Evolutionary conservation across 768 basidiomycete genomes (phyloP).

Genomic region (Boletus subcaerulescens): DNA sequence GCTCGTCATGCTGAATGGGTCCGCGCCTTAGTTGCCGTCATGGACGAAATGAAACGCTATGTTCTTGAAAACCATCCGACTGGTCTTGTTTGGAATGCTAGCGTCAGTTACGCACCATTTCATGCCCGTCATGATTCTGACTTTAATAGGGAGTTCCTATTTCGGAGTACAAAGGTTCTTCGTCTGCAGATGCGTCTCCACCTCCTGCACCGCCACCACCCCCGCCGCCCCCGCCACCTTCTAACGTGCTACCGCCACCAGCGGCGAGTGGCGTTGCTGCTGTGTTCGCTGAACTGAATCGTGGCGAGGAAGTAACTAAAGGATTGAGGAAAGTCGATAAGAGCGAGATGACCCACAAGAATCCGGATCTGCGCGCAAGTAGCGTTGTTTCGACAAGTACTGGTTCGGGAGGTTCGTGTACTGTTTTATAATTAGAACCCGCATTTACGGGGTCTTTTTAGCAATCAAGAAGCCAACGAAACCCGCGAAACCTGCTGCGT

Average conservation of each 20-base stretch:
- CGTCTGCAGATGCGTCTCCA: constrained; percentile 26
- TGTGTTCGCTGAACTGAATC: constrained; percentile 89
- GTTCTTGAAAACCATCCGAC: constrained; percentile 82
- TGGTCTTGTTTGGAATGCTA: constrained; percentile 86
- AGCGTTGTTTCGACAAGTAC: constrained; percentile 48
- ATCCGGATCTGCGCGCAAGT: constrained; percentile 72
- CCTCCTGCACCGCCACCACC: constrained; percentile 33
- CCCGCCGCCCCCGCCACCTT: constrained; percentile 52
- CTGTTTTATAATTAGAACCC: constrained; percentile 1
- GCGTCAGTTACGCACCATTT: constrained; percentile 41
- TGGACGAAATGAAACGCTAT: constrained; percentile 82
- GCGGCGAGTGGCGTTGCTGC: constrained; percentile 60
- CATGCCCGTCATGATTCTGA: background rate
- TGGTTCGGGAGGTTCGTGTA: constrained; percentile 29
- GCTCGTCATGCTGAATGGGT: constrained; percentile 89
- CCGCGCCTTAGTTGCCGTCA: constrained; percentile 58
- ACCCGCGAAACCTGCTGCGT: constrained; percentile 79
- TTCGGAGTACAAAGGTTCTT: constrained; percentile 47
- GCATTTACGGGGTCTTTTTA: constrained; percentile 11
- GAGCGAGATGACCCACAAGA: constrained; percentile 99
- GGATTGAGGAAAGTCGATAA: constrained; percentile 90
- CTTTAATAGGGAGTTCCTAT: constrained; percentile 52
- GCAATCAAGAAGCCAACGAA: constrained; percentile 65
- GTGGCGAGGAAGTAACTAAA: constrained; percentile 87
- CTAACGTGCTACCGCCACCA: constrained; percentile 40